Base-by-base conservation (phyloP, 164 flowering plant species). In the Berberis vulgaris region DNA sequence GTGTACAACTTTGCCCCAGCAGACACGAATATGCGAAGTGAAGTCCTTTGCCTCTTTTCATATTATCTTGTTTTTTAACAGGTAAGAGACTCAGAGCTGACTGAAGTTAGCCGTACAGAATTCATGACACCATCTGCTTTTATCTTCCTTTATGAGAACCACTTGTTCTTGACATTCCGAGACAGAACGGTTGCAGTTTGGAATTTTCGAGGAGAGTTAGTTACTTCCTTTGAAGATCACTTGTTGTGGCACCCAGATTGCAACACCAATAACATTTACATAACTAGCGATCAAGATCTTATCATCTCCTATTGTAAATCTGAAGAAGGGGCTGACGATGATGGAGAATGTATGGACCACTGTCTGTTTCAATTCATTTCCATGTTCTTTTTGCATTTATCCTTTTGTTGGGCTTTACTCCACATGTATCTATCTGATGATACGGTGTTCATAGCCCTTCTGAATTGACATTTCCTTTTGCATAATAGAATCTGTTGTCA, bases 51-150 rank as follows among this genome's bases (percentile, higher is more conserved):
- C 26, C 0, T 26, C 26, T 26, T 26, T 26, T 26, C 26, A 26
- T 26, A 26, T 39, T 58, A 43, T 44, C 53, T 39, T 46, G 60
- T 70, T n/a, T 12, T 7, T 76, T 67, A 57, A 26, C 54, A 92
- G 98, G 96, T 89, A 2, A 83, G 91, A 3, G 82, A 82, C 71
- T 64, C 80, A 59, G 87, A 84, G 79, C 69, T 86, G 26, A 86
- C 79, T 38, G 89, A 89, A 80, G 96, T 92, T 58, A 78, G 87
- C 81, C 74, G 84, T 67, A 80, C 83, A 10, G 89, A 87, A 50
- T 92, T 92, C 57, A 87, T 86, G 96, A 92, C 95, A 13, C 98
- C 98, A 49, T 92, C 98, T 9, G 98, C 96, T 7, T 92, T 89
- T 69, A 89, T 89, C 46, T 92, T 89, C 70, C 74, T 92, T 4